phyloP scores from a whole-genome alignment of 176 grass and related monocot species.

The Typha latifolia region DNA sequence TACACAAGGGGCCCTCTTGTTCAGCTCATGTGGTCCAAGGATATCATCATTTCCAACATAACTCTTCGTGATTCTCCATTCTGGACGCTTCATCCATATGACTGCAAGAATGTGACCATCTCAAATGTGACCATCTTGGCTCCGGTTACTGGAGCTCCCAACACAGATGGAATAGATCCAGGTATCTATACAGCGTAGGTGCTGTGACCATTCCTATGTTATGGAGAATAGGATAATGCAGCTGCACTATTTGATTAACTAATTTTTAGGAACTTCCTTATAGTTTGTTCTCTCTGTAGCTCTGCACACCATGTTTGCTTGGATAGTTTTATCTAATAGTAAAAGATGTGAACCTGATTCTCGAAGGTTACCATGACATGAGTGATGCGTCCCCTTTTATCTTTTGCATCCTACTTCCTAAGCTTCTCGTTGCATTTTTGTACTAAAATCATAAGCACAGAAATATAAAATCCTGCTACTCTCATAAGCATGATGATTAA shows the following conservation, averaged over 20 bases:
- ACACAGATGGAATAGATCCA: slow-evolving; percentile 98
- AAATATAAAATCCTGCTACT: too few species aligned
- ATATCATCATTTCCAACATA: slow-evolving; percentile 84
- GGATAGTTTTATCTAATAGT: neutral
- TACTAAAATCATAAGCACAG: too few species aligned
- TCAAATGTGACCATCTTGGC: slow-evolving; percentile 83
- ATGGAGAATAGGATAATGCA: neutral
- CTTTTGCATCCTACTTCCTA: neutral
- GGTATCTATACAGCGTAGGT: slow-evolving; percentile 36
- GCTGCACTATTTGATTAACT: neutral
- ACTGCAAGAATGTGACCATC: slow-evolving; percentile 87
- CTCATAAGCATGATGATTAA: too few species aligned
- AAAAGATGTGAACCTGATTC: too few species aligned
- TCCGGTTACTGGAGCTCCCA: slow-evolving; percentile 78
- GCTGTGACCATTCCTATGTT: neutral
- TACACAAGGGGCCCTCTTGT: slow-evolving; percentile 91
- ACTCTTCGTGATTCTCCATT: slow-evolving; percentile 82
- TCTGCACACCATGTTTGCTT: neutral
- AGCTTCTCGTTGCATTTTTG: too few species aligned
- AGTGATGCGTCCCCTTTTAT: neutral
- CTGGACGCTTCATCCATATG: slow-evolving; percentile 95
- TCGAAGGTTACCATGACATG: neutral
- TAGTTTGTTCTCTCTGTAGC: neutral
- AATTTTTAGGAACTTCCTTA: neutral
- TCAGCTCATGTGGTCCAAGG: slow-evolving; percentile 89